Base-by-base conservation (phyloP, 2,329 filamentous ascomycete species). In the Drechslerella stenobrocha region DNA sequence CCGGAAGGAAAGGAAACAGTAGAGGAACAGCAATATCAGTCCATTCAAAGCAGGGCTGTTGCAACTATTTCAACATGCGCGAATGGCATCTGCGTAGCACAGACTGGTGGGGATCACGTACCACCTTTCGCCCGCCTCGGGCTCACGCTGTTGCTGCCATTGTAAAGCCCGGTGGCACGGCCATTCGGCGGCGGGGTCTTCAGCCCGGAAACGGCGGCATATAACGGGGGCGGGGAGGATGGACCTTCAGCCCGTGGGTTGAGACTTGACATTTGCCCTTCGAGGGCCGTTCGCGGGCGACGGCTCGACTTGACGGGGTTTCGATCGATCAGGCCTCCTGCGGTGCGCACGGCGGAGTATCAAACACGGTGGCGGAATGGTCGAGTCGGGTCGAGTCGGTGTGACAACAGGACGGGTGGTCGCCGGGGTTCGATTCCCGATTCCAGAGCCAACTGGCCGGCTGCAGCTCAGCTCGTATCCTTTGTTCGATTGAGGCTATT, bases 181-280 rank as follows among this genome's bases (percentile, higher is more conserved):
- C 63, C 63, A 23, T 67, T 67, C 45, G 63, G 63, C n/a, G 63
- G 63, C 24, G 63, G 63, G 24, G 63, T 67, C 44, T 67, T 67
- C n/a, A 67, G 55, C 3, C 63, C 63, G n/a, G 63, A 67, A 30
- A 67, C 63, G 5, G 55, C 63, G 37, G 63, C 26, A 37, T 67
- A 67, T 55, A 55, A 60, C 55, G 63, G 63, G 47, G 63, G 63
- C 45, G 63, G 63, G 34, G 63, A 67, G 45, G 63, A 67, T 45
- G 63, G 63, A 60, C 63, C 63, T 67, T 67, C 63, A 60, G 63
- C 63, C 63, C 63, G 34, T 53, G 55, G 55, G 40, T 67, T 67
- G 55, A 67, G 44, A 23, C 42, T 60, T 60, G 63, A 67, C 63
- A 67, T 67, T 40, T 67, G 63, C 63, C 63, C 63, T 50, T 60